phyloP scores from a whole-genome alignment of 768 basidiomycete species.

The Tephrocybe rancida region DNA sequence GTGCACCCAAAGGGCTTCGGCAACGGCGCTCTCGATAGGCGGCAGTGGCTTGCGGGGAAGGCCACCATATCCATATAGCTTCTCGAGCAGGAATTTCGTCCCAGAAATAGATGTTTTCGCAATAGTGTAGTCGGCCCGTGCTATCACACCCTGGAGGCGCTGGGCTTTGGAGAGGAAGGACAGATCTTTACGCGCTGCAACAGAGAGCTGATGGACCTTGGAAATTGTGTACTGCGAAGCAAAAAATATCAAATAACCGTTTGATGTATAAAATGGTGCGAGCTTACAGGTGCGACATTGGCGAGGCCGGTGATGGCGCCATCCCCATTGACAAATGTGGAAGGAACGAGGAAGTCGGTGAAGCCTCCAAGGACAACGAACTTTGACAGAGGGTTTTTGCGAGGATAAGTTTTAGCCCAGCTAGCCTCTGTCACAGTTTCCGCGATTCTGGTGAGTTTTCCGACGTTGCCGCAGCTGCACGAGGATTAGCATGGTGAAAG shows the following conservation, averaged over 20 bases:
- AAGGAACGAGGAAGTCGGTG: constrained; percentile 79
- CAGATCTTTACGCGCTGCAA: constrained; percentile 54
- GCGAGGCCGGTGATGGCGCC: constrained; percentile 92
- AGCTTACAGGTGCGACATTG: constrained; percentile 74
- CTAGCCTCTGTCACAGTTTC: constrained; percentile 58
- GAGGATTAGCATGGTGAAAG: background rate
- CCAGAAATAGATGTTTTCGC: constrained; percentile 77
- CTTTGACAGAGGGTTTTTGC: constrained; percentile 63
- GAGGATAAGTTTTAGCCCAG: constrained; percentile 64
- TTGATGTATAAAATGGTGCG: constrained; percentile 7
- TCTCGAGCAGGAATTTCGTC: constrained; percentile 80
- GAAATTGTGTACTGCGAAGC: constrained; percentile 54
- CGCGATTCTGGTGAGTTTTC: constrained; percentile 86
- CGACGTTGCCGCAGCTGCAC: constrained; percentile 84
- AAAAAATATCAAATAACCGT: background rate
- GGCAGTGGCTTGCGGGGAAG: constrained; percentile 76
- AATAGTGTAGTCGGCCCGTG: constrained; percentile 80
- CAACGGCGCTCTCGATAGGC: constrained; percentile 58
- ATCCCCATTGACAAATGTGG: constrained; percentile 72
- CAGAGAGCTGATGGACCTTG: constrained; percentile 65
- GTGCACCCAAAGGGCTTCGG: constrained; percentile 70
- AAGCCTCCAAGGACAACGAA: constrained; percentile 90
- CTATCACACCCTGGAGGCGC: constrained; percentile 77
- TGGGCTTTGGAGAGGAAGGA: constrained; percentile 68
- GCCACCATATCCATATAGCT: constrained; percentile 81